A percentile compares a stretch with the other conserved stretches of the same genome.
Conservation (phyloP, 805 yeast species). For the Candida michaelii region DNA sequence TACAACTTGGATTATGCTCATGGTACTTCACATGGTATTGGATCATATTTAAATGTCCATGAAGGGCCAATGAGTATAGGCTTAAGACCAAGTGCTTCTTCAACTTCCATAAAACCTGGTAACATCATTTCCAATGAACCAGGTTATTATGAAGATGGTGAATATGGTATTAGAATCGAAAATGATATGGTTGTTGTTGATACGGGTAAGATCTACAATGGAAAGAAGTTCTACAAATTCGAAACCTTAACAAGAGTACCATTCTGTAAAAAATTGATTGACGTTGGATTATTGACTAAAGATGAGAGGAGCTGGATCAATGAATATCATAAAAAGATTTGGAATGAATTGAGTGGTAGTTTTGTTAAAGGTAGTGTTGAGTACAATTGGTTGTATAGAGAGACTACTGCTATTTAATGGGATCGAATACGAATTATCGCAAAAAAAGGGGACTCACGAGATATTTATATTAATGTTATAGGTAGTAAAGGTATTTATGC, state of each 20-base stretch:
- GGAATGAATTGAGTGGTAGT: conserved; percentile 45
- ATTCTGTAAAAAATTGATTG: conserved; percentile 71
- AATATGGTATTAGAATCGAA: conserved; percentile 58
- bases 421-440: too few relatives aligned
- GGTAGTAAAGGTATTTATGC: not conserved
- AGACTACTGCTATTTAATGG: conserved; percentile 26
- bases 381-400: conserved; percentile 51
- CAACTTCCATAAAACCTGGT: conserved; percentile 47
- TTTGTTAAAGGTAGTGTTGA: conserved; percentile 39
- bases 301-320: conserved; percentile 74
- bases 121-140: conserved; percentile 62
- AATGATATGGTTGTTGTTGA: conserved; percentile 50
- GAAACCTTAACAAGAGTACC: conserved; percentile 88
- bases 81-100: conserved; percentile 49
- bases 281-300: conserved; percentile 49
- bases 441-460: too few relatives aligned
- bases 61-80: conserved; percentile 68
- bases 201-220: conserved; percentile 47
- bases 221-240: conserved; percentile 60
- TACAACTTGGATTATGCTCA: conserved; percentile 59
- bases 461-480: not conserved
- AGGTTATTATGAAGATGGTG: conserved; percentile 59
- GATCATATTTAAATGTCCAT: conserved; percentile 60
- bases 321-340: conserved; percentile 58
- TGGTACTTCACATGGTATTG: conserved; percentile 67